Evolutionary conservation across 2,329 filamentous ascomycete genomes (phyloP), one percentile per base, ranked within the genome.

Genomic region (Trichoderma sp.): DNA sequence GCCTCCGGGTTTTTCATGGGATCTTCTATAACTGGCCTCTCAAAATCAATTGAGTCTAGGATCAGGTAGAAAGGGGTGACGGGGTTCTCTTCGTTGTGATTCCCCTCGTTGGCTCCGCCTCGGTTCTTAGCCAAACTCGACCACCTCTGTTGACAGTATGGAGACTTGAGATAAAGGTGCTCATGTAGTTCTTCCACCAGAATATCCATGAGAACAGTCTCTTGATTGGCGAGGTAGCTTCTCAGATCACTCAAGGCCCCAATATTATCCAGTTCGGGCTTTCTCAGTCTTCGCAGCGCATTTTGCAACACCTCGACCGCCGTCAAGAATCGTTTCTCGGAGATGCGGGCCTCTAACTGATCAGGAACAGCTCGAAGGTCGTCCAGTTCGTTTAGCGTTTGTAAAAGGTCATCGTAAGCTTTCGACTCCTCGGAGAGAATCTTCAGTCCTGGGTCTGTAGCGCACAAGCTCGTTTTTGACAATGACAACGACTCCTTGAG

Each of bases 111-210:
- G 71, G 81, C 83, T 3, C 83, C 82, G 59, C 87, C 85, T 72
- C 92, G 90, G 47, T 86, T 87, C 74, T 91, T 91, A 47, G 90
- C 86, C 70, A 97, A 88, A 70, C 87, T 88, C 79, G 97, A 96
- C 96, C 96, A 99, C 73, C 96, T 87, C 77, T 97, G 93, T 77
- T 97, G 94, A 77, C 95, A 98, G 78, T 99, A 99, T 0, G 95
- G 96, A 4, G 95, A 98, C 78, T 98, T 98, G 49, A 99, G 88
- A 77, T 99, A 99, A 4, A 99, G 85, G 80, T 99, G 96, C 78
- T 97, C 96, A 77, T 99, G 96, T 40, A 99, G 84, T 79, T 99
- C 96, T 78, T 99, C 96, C n/a, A 98, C 90, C 68, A 99, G 79
- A 65, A 98, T 98, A 76, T 99, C 96, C 76, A 95, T 95, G 72